Percentiles rank a stretch among this genome's conserved stretches.
phyloP scores from a whole-genome alignment of 768 basidiomycete genomes.

The Lentinula edodes region DNA sequence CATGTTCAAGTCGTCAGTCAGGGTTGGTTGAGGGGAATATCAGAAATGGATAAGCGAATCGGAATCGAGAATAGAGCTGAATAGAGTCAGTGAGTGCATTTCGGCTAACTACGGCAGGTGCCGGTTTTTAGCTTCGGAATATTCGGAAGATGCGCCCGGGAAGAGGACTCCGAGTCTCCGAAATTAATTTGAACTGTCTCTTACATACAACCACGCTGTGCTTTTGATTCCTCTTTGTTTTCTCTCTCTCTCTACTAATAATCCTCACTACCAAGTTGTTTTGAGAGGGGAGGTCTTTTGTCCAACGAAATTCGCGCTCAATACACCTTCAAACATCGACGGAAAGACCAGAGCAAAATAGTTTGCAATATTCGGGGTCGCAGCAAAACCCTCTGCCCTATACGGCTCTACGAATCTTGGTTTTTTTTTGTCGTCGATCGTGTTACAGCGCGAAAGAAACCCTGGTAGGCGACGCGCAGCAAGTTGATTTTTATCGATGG shows the following conservation, averaged over 20 bases:
- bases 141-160: not conserved
- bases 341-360: too few relatives aligned
- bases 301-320: too few relatives aligned
- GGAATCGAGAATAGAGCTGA: too few relatives aligned
- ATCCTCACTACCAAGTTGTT: not conserved
- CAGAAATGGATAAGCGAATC: too few relatives aligned
- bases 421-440: not conserved
- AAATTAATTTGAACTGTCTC: not conserved
- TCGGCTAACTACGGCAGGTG: not conserved
- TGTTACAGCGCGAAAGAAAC: not conserved
- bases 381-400: too few relatives aligned
- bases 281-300: too few relatives aligned
- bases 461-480: not conserved
- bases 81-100: not conserved
- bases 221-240: not conserved
- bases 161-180: not conserved
- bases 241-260: not conserved
- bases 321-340: too few relatives aligned
- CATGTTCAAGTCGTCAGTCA: too few relatives aligned
- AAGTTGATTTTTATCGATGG: conserved; percentile 35
- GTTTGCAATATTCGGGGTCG: too few relatives aligned
- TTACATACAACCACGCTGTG: not conserved
- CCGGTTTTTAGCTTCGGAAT: not conserved
- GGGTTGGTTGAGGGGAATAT: too few relatives aligned
- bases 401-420: not conserved